Evolutionary conservation across 2,329 filamentous ascomycete genomes (phyloP), one percentile per base, ranked within the genome.

Genomic region (Cladosporium sp.): DNA sequence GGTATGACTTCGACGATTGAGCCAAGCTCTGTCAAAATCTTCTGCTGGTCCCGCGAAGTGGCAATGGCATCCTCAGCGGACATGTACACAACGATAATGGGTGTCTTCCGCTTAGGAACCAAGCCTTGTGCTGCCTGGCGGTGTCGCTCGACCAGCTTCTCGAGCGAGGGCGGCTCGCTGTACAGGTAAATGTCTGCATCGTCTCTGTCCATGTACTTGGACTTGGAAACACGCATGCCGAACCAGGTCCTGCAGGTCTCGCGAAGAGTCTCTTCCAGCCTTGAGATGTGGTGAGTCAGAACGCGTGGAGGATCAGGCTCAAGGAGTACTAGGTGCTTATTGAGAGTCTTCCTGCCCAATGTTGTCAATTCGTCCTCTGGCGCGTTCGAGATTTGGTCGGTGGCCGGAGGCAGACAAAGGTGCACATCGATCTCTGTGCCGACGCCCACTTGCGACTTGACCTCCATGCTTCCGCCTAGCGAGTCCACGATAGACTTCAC

Each of bases 401-500:
- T 52, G 28, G 69, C 57, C n/a, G 67, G 64, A n/a, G 66, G 65
- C 16, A 69, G 56, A 26, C 64, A 64, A 8, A 72, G 59, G 35
- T 67, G 68, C 0, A 72, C 68, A 29, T 71, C 66, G 23, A 72
- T 67, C 53, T 72, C 70, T 1, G 72, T 73, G 2, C 72, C 72
- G 5, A 71, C 66, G 1, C 82, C 81, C 11, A 80, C 77, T 62
- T 84, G 80, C 59, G 82, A 86, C 28, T 67, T 80, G 37, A 90
- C 81, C 10, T 85, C 81, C 52, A 91, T 86, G 7, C 79, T 81
- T 0, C 88, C 88, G 31, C 83, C 82, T 0, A 91, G 77, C 29
- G 86, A 83, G 56, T 84, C 82, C 18, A 89, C 83, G 7, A 91
- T 85, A 16, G 67, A 76, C 69, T 72, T 81, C 75, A 91, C 88